Percentiles rank a stretch among this genome's conserved stretches.
These are phyloP conservation scores for Durotheca rogersii DNA, from an alignment of 495 filamentous ascomycete genomes.

Conservation along the genomic window DNA sequence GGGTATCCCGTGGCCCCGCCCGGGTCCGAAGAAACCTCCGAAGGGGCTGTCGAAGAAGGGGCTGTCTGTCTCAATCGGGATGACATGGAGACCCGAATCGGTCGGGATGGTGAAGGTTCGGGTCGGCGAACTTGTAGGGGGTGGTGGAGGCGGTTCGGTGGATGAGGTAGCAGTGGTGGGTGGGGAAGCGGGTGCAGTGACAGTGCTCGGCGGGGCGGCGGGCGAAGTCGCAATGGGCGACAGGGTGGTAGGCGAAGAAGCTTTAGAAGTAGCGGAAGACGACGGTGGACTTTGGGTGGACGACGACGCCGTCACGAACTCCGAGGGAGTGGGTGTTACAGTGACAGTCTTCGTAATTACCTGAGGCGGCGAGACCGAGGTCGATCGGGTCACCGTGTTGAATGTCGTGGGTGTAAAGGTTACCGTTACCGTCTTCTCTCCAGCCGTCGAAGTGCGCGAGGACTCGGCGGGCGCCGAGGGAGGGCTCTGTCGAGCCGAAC, in stretches of 20 bases:
- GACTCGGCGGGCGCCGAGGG: slow-evolving; percentile 5
- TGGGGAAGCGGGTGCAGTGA: no score
- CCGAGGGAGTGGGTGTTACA: slow-evolving; percentile 10
- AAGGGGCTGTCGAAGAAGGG: neutral
- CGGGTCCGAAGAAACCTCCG: neutral
- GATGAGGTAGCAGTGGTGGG: neutral
- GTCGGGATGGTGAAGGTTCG: slow-evolving; percentile 2
- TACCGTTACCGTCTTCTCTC: slow-evolving; percentile 19
- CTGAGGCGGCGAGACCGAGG: slow-evolving; percentile 5
- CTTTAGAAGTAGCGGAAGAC: slow-evolving; percentile 3
- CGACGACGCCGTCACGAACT: neutral
- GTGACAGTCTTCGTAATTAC: slow-evolving; percentile 22
- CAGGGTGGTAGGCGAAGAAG: no score
- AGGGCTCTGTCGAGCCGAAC: slow-evolving; percentile 5
- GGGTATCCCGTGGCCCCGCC: neutral
- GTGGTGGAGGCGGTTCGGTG: neutral
- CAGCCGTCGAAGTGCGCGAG: neutral
- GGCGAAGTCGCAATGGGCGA: no score
- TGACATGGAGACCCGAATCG: slow-evolving; percentile 21
- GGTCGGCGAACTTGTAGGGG: neutral
- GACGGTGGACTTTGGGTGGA: neutral
- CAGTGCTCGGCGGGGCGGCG: no score
- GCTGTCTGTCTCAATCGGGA: slow-evolving; percentile 13
- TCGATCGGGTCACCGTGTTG: slow-evolving; percentile 18
- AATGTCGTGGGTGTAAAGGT: slow-evolving; percentile 22